These are phyloP conservation scores for Guadua angustifolia DNA, from an alignment of 176 grass and related monocot species.

Conservation along the genomic window DNA sequence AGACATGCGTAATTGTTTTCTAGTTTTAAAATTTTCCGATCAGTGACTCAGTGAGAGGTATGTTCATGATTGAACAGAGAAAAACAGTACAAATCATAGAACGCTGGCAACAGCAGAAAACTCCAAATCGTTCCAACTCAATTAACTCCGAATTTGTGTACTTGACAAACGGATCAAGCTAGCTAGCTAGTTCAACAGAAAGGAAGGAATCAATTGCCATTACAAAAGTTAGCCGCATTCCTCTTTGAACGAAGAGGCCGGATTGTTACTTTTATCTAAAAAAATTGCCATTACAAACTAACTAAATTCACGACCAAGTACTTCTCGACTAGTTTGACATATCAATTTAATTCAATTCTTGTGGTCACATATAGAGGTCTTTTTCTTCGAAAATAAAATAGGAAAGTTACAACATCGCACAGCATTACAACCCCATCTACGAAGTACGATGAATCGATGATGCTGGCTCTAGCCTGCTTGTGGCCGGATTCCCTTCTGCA, in stretches of 20 bases:
- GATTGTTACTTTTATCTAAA: too few relatives aligned
- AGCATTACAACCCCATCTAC: constrained; percentile 1
- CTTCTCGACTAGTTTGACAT: neutral
- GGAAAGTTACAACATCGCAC: neutral
- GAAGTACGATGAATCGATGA: constrained; percentile 7
- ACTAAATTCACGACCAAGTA: constrained; percentile 1
- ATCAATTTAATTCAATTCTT: constrained; percentile 28
- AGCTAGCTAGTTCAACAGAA: neutral
- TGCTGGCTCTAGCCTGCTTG: constrained; percentile 4
- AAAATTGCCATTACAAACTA: neutral
- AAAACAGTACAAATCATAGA: neutral
- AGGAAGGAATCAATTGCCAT: neutral
- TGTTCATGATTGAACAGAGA: neutral
- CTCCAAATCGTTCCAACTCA: neutral
- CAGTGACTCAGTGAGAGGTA: neutral
- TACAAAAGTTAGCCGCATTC: too few relatives aligned
- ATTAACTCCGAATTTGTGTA: neutral
- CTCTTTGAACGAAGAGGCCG: too few relatives aligned
- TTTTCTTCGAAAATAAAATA: neutral
- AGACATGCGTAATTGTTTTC: neutral
- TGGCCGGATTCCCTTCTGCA: constrained; percentile 13
- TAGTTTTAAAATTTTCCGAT: neutral
- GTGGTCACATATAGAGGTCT: neutral
- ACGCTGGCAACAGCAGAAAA: neutral
- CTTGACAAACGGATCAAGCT: neutral